Evolutionary conservation across 495 filamentous ascomycete genomes (phyloP), one percentile per base, ranked within the genome.

Genomic region (Talaromyces wortmannii): DNA sequence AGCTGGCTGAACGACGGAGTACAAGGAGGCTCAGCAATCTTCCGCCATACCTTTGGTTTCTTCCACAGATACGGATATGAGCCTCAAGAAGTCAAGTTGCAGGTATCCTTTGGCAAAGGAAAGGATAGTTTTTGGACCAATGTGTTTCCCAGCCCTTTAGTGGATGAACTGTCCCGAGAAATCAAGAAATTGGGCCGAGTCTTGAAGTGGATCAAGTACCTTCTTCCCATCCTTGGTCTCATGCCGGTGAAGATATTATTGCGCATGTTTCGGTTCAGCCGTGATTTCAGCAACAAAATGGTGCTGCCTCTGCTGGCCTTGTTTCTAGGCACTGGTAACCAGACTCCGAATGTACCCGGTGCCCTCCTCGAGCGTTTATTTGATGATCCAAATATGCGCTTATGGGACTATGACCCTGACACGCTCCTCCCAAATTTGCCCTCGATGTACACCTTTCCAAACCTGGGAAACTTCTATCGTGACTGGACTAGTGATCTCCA

Each of bases 1-100:
- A 76, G 76, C 31, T 92, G 88, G 89, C 77, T 91, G 60, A 95
- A 95, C 60, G 82, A 95, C 58, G 90, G 89, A 11, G 90, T 95
- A 1, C 89, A 95, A 61, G 89, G 90, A 3, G 90, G 89, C 4
- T 89, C 86, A 16, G 73, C 75, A 10, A 88, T 87, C 53, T 95
- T 92, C 73, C 84, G 88, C 60, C 89, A 92, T 62, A 92, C 88
- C 6, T 79, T 91, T 66, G 85, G 82, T 48, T 90, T 90, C 77
- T 91, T 92, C 63, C 75, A 76, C 18, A 75, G 73, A 32, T 86
- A 92, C 55, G 83, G 83, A 0, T 79, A 86, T 64, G 75, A 80
- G 48, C 80, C 87, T 4, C 80, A 87, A 49, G 79, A 82, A 4
- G 87, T 95, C 32, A 78, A 85, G 55, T 78, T 95, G 30, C 89